Evolutionary conservation across 805 yeast species (phyloP).

Genomic region (Yarrowia keelungensis): DNA sequence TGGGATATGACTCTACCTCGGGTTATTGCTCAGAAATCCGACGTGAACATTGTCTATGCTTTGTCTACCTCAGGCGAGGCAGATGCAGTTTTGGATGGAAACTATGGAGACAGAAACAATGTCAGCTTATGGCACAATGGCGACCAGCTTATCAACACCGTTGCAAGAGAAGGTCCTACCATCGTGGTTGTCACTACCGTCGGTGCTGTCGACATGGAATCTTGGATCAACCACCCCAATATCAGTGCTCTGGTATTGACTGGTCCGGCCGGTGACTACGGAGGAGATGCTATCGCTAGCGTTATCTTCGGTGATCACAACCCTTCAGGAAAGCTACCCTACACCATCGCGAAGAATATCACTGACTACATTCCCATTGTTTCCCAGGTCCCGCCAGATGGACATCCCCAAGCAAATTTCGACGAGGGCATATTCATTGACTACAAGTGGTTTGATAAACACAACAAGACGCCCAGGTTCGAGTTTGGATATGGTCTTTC

Average conservation of each 20-base stretch:
- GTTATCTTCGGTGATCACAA: slow-evolving; percentile 64
- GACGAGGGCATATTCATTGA: slow-evolving; percentile 59
- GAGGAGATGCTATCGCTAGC: slow-evolving; percentile 65
- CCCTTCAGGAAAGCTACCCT: slow-evolving; percentile 69
- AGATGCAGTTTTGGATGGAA: slow-evolving; percentile 59
- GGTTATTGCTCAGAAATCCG: slow-evolving; percentile 49
- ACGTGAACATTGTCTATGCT: slow-evolving; percentile 62
- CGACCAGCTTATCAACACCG: slow-evolving; percentile 60
- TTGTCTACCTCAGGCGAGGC: slow-evolving; percentile 67
- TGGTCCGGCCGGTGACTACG: slow-evolving; percentile 62
- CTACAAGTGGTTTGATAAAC: slow-evolving; percentile 64
- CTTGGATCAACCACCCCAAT: slow-evolving; percentile 61
- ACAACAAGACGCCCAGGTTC: slow-evolving; percentile 61
- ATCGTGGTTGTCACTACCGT: slow-evolving; percentile 66
- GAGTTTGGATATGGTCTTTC: slow-evolving; percentile 71
- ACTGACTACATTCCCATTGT: slow-evolving; percentile 58
- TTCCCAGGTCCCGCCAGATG: slow-evolving; percentile 51
- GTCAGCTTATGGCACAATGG: slow-evolving; percentile 63
- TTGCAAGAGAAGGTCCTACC: slow-evolving; percentile 60
- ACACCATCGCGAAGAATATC: slow-evolving; percentile 63
- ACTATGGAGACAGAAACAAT: slow-evolving; percentile 65
- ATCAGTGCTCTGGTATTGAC: slow-evolving; percentile 63
- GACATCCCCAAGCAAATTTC: slow-evolving; percentile 50
- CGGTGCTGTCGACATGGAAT: slow-evolving; percentile 66
- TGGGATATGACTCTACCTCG: slow-evolving; percentile 45